Percentiles rank a stretch among this genome's conserved stretches.
Conservation (phyloP, 345 rosid species). For the Physaria fendleri region DNA sequence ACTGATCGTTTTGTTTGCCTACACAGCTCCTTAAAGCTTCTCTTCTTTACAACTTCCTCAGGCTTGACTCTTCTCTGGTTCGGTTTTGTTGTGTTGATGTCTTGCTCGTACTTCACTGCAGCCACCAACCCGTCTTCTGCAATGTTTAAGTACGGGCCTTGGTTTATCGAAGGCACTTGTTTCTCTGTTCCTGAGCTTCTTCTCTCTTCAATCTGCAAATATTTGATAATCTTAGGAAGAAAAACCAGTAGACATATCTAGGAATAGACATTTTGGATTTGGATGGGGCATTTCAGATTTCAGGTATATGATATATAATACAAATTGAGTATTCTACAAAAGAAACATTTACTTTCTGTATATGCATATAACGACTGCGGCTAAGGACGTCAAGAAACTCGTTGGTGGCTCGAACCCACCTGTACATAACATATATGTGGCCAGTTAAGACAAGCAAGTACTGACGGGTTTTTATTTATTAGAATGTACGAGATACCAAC, state of each 20-base stretch:
- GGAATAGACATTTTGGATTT: no score
- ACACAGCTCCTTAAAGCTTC: constrained; percentile 39
- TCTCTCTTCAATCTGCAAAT: constrained; percentile 34
- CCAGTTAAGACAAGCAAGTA: background rate
- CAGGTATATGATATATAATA: no score
- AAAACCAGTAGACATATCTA: background rate
- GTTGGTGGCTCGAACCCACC: constrained; percentile 85
- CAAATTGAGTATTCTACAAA: no score
- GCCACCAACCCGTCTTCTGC: constrained; percentile 65
- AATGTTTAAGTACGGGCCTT: constrained; percentile 57
- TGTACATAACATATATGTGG: constrained; percentile 25
- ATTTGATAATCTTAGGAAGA: background rate
- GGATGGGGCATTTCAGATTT: no score
- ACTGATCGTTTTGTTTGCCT: constrained; percentile 33
- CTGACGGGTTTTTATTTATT: background rate
- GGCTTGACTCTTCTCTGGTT: constrained; percentile 24
- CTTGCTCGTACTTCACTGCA: constrained; percentile 43
- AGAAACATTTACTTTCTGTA: constrained; percentile 40
- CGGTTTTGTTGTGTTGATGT: background rate
- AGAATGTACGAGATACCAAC: constrained; percentile 29
- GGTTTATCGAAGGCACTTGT: constrained; percentile 50
- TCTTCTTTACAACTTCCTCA: constrained; percentile 20
- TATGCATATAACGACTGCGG: constrained; percentile 61
- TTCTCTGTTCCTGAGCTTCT: constrained; percentile 17
- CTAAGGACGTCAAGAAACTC: constrained; percentile 65